Conservation (phyloP, 352 stramenopile species). For the Globisporangium nodosum region DNA sequence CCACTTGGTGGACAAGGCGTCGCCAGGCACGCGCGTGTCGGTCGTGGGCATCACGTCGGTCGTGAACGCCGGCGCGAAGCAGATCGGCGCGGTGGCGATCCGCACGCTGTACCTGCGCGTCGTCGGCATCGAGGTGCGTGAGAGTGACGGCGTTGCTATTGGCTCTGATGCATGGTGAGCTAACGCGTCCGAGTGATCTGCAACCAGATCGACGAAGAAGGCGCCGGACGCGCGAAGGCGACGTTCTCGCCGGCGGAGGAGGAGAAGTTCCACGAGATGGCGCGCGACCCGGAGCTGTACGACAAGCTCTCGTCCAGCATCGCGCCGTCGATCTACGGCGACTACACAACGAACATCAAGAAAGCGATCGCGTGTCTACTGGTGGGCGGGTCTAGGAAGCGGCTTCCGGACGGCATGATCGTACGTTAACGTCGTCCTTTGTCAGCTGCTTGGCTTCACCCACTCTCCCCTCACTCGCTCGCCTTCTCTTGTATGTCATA, state of each 20-base stretch:
- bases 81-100: constrained; percentile 81
- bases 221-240: constrained; percentile 79
- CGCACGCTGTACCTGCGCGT: constrained; percentile 95
- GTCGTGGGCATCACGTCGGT: constrained; percentile 96
- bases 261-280: constrained; percentile 95
- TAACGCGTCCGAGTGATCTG: background rate
- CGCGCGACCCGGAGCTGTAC: constrained; percentile 89
- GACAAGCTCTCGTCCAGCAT: constrained; percentile 89
- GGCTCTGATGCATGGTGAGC: background rate
- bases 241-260: constrained; percentile 97
- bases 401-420: constrained; percentile 95
- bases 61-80: constrained; percentile 77
- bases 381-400: constrained; percentile 91
- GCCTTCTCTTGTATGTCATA: constrained; percentile 1
- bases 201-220: constrained; percentile 84
- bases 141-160: background rate
- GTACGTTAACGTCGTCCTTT: constrained; percentile 21
- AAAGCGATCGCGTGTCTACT: constrained; percentile 95
- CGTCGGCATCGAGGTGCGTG: constrained; percentile 88
- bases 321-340: constrained; percentile 93
- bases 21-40: constrained; percentile 94
- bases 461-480: background rate
- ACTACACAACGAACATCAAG: constrained; percentile 98
- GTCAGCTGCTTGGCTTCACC: background rate
- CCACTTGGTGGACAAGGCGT: constrained; percentile 93